Conservation (phyloP, 1,284 basidiomycete species). For the Cystobasidiaceae sp. region DNA sequence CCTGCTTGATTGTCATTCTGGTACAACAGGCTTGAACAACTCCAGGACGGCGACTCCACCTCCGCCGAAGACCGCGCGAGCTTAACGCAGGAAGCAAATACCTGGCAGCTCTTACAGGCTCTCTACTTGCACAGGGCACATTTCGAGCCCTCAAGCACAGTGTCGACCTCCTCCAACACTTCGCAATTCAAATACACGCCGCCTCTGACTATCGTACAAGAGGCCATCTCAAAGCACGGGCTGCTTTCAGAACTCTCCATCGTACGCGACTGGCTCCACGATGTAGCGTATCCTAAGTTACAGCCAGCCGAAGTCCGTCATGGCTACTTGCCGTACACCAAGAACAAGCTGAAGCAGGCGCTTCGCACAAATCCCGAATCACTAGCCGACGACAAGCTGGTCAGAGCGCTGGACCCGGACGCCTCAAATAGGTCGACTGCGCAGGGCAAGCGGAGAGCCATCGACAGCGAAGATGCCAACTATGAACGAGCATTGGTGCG, state of each 20-base stretch:
- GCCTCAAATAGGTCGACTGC: slow-evolving; percentile 60
- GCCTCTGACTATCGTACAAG: slow-evolving; percentile 63
- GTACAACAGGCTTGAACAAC: slow-evolving; percentile 38
- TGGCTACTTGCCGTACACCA: slow-evolving; percentile 78
- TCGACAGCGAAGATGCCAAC: slow-evolving; percentile 47
- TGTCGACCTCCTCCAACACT: neutral
- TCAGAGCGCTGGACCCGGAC: slow-evolving; percentile 69
- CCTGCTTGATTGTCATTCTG: slow-evolving; percentile 9
- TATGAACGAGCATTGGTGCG: slow-evolving; percentile 71
- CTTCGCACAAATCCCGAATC: slow-evolving; percentile 54
- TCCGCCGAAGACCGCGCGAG: slow-evolving; percentile 50
- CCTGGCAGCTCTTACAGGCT: slow-evolving; percentile 71
- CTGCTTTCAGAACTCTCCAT: slow-evolving; percentile 64
- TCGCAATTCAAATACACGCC: slow-evolving; percentile 69
- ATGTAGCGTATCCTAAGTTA: slow-evolving; percentile 48
- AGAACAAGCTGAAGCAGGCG: slow-evolving; percentile 62
- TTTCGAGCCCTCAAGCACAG: neutral
- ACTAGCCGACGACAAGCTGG: slow-evolving; percentile 45
- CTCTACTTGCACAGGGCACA: slow-evolving; percentile 48
- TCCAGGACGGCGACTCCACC: slow-evolving; percentile 55
- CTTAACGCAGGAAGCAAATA: slow-evolving; percentile 61
- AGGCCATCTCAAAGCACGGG: slow-evolving; percentile 59
- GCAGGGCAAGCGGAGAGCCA: slow-evolving; percentile 43
- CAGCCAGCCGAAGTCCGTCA: slow-evolving; percentile 62
- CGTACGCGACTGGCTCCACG: slow-evolving; percentile 75